Percentiles rank a stretch among this genome's conserved stretches.
phyloP scores from a whole-genome alignment of 1,284 basidiomycete species.

The Cryptococcus sp. region DNA sequence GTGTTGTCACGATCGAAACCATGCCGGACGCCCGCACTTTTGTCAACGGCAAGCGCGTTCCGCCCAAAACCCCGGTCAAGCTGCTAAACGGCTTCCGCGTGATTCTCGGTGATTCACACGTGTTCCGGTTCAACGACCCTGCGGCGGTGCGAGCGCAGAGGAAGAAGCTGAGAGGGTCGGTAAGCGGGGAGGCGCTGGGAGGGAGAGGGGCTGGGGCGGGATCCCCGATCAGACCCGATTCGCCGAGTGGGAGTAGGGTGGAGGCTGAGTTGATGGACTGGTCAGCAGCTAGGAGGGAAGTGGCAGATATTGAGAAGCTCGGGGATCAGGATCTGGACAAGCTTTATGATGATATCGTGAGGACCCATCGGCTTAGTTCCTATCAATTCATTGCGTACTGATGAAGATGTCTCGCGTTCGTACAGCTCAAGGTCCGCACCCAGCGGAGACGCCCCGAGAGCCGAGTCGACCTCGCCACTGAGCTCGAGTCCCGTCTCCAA shows the following conservation, averaged over 20 bases:
- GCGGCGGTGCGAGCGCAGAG: slow-evolving; percentile 88
- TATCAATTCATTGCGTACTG: neutral
- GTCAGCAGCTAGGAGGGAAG: slow-evolving; percentile 89
- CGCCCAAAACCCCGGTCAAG: slow-evolving; percentile 57
- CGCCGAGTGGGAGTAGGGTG: slow-evolving; percentile 33
- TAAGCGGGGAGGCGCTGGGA: slow-evolving; percentile 27
- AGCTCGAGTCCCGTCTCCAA: slow-evolving; percentile 33
- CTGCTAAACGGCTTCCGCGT: slow-evolving; percentile 83
- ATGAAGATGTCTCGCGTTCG: neutral
- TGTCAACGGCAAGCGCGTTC: slow-evolving; percentile 84
- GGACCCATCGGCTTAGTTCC: too few species aligned
- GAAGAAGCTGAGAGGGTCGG: slow-evolving; percentile 55
- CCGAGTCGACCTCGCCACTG: slow-evolving; percentile 33
- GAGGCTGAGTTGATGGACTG: slow-evolving; percentile 75
- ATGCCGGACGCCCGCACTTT: slow-evolving; percentile 73
- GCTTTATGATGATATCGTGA: slow-evolving; percentile 65
- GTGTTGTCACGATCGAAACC: slow-evolving; percentile 76
- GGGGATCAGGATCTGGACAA: slow-evolving; percentile 91
- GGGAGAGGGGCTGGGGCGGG: slow-evolving; percentile 3
- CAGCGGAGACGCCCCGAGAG: slow-evolving; percentile 61
- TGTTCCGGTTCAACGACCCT: slow-evolving; percentile 91
- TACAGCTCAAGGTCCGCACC: slow-evolving; percentile 75
- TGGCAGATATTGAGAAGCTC: slow-evolving; percentile 81
- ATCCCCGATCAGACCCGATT: slow-evolving; percentile 15
- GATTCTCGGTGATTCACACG: slow-evolving; percentile 94